Evolutionary conservation across 2,329 filamentous ascomycete species (phyloP).

Genomic region (Ceratocystis smalleyi): DNA sequence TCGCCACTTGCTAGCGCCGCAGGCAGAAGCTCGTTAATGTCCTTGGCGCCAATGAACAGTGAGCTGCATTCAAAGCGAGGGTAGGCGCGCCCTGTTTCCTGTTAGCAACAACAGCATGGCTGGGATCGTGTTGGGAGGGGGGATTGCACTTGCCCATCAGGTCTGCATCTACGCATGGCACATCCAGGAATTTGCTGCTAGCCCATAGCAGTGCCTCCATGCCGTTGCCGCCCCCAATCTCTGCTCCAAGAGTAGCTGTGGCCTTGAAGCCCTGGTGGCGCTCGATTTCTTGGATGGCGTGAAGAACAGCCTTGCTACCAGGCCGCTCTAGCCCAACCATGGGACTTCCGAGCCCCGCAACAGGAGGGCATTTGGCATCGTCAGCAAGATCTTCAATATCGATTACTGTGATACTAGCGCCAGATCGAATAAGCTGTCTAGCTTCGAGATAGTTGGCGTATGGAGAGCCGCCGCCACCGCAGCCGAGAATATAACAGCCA

Average conservation of each 20-base stretch:
- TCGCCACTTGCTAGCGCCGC: conserved; percentile 20
- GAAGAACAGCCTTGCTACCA: conserved; percentile 25
- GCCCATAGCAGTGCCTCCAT: conserved; percentile 28
- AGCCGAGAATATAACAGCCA: conserved; percentile 21
- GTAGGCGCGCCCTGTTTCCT: conserved; percentile 19
- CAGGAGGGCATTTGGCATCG: conserved; percentile 19
- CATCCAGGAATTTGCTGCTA: conserved; percentile 25
- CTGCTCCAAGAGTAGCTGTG: conserved; percentile 16
- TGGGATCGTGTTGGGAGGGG: not conserved
- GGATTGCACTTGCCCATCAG: conserved; percentile 24
- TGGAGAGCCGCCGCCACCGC: conserved; percentile 20
- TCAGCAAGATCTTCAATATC: conserved; percentile 19
- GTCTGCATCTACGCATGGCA: conserved; percentile 26
- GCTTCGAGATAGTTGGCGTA: conserved; percentile 19
- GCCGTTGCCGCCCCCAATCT: conserved; percentile 40
- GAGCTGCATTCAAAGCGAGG: conserved; percentile 22
- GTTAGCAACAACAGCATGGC: not conserved
- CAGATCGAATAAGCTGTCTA: conserved; percentile 18
- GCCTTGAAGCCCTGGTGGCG: conserved; percentile 24
- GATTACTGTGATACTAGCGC: conserved; percentile 18
- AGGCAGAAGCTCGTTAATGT: conserved; percentile 21
- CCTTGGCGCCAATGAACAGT: conserved; percentile 22
- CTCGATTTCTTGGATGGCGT: conserved; percentile 36
- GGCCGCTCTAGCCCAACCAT: conserved; percentile 19
- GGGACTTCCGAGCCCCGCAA: conserved; percentile 19